Base-by-base conservation (phyloP, 345 rosid genomes). In the Lepidium aucheri region DNA sequence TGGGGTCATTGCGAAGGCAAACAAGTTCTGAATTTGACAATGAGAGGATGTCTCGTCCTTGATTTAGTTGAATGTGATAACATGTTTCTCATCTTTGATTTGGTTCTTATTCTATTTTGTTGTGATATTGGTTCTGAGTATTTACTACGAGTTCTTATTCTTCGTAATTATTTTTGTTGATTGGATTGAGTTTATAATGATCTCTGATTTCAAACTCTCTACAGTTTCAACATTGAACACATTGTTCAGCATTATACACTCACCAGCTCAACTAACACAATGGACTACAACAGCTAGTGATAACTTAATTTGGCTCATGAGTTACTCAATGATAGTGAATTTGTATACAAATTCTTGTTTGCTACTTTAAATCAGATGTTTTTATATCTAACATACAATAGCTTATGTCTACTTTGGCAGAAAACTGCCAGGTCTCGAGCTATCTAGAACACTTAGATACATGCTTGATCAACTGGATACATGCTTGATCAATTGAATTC, bases 191-290 rank as follows among this genome's bases (percentile, higher is more conserved):
- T 15, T 26, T 17, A 28, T 46, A 38, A 38, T 69, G 41, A 50
- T 38, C 46, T 32, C 42, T 16, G 30, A 9, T 24, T 43, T 70
- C 53, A 1, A 68, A 34, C 8, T 4, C 7, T 50, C 3, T 78
- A 76, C 94, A 94, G 99, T 83, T 66, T 76, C 96, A 46, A 96
- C 96, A 45, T 68, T 94, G 73, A 79, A 75, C 78, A 68, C 8
- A n/a, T 63, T 94, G 83, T 90, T 32, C 74, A 72, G 15, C 67
- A 78, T 78, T 74, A 81, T 94, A 74, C 72, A 77, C 74, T 78
- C 80, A 10, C 88, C 86, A 15, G 14, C 59, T 39, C 89, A 82
- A 82, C 79, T 91, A 54, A 73, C 83, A 16, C 77, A 79, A 32
- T 91, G 98, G 98, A 83, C 69, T 9, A 24, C 80, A 60, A 80